phyloP scores from a whole-genome alignment of 2,329 filamentous ascomycete genomes.

The Aspergillus sergii region DNA sequence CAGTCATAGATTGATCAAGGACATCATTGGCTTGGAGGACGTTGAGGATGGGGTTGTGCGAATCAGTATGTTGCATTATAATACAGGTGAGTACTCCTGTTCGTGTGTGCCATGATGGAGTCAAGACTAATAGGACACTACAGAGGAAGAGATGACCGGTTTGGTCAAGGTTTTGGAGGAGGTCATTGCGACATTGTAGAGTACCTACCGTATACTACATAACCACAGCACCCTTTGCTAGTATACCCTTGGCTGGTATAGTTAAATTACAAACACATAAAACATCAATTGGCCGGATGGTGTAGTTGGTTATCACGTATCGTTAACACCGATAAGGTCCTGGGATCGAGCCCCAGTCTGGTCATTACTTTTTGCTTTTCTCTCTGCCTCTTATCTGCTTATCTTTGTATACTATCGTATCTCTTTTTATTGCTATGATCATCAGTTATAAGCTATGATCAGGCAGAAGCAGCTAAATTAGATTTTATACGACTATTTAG shows the following conservation, averaged over 20 bases:
- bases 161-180: constrained; percentile 21
- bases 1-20: constrained; percentile 62
- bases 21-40: constrained; percentile 59
- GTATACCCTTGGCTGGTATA: not conserved
- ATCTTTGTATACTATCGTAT: too few species aligned
- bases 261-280: not conserved
- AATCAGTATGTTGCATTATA: constrained; percentile 75
- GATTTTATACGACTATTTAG: too few species aligned
- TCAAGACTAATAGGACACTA: not conserved
- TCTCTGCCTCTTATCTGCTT: not conserved
- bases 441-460: accelerated
- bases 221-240: not conserved
- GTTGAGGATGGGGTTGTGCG: constrained; percentile 66
- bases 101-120: not conserved
- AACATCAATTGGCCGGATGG: constrained; percentile 28
- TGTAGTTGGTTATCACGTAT: constrained; percentile 30
- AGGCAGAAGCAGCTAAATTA: too few species aligned
- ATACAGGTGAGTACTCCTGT: constrained; percentile 57
- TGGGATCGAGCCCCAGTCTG: constrained; percentile 7
- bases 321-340: constrained; percentile 1
- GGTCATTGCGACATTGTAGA: not conserved
- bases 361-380: not conserved
- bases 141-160: constrained; percentile 20
- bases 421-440: too few species aligned
- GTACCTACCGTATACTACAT: not conserved